These are phyloP conservation scores for Monoraphidium neglectum DNA, from an alignment of 139 green algal genomes.

Conservation along the genomic window DNA sequence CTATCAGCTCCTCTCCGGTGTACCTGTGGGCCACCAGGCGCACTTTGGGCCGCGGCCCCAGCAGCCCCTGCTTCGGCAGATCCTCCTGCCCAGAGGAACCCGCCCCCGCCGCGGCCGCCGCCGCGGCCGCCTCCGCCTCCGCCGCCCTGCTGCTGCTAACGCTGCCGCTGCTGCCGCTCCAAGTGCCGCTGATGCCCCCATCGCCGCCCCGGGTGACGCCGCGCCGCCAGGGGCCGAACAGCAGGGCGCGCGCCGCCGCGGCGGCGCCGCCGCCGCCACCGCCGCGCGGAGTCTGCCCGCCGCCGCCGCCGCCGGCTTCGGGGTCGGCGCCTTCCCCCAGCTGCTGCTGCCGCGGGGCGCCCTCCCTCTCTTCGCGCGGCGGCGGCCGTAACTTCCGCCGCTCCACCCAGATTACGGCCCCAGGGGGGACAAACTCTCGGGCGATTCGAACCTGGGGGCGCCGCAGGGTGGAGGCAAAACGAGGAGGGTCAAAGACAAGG, in stretches of 20 bases:
- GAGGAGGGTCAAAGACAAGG: not conserved
- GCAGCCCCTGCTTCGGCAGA: not conserved
- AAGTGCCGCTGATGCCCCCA: too few relatives aligned
- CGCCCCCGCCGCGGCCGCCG: not conserved
- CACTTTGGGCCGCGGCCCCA: not conserved
- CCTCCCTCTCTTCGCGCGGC: too few relatives aligned
- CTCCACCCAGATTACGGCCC: constrained; percentile 28
- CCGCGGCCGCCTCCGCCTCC: not conserved
- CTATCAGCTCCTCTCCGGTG: not conserved
- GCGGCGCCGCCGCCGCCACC: too few relatives aligned
- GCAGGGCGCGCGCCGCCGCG: too few relatives aligned
- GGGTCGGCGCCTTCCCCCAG: too few relatives aligned
- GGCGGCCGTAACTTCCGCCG: constrained; percentile 2
- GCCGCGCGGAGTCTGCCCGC: too few relatives aligned
- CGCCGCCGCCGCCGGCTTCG: too few relatives aligned
- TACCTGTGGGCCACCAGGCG: not conserved
- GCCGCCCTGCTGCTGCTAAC: not conserved
- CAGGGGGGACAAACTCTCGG: constrained; percentile 30
- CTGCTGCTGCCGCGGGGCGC: too few relatives aligned
- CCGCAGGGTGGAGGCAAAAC: not conserved
- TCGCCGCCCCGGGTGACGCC: too few relatives aligned
- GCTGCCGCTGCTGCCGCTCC: constrained; percentile 7
- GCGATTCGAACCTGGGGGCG: constrained; percentile 29
- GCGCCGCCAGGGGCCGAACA: too few relatives aligned
- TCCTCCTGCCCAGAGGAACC: not conserved